Evolutionary conservation across 179 eudicot genomes (phyloP).

Genomic region (Silene coronaria): DNA sequence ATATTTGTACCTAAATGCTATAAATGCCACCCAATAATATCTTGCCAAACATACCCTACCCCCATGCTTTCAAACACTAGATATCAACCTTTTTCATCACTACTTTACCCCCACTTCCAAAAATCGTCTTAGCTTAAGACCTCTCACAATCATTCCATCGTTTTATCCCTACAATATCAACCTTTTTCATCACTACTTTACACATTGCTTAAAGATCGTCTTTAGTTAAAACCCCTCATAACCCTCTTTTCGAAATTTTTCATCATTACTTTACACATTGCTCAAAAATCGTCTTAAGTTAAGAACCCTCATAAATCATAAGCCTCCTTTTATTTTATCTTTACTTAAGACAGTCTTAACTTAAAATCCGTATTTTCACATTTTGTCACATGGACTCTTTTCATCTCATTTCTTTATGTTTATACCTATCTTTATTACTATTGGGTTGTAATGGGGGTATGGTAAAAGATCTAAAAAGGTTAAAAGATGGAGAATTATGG

Average conservation of each 20-base stretch:
- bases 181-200: not conserved
- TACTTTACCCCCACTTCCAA: not conserved
- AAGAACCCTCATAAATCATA: not conserved
- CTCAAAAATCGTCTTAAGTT: not conserved
- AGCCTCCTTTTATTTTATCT: constrained; percentile 1
- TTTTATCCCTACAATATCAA: no score
- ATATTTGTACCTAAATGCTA: not conserved
- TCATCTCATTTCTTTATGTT: constrained; percentile 1
- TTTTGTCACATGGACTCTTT: constrained; percentile 16
- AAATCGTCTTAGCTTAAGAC: no score
- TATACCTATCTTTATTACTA: constrained; percentile 22
- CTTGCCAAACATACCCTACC: no score
- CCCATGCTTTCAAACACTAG: not conserved
- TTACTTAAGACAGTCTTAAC: no score
- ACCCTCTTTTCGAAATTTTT: no score
- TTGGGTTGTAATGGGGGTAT: constrained; percentile 11
- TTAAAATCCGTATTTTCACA: no score
- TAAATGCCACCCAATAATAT: constrained; percentile 5
- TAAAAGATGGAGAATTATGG: constrained; percentile 36
- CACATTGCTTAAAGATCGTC: not conserved
- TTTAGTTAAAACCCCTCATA: not conserved
- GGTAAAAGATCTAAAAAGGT: constrained; percentile 34
- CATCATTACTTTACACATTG: not conserved
- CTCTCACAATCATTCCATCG: no score
- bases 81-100: not conserved